Base-by-base conservation (phyloP, 2,329 filamentous ascomycete genomes). In the Scedosporium minutisporum region DNA sequence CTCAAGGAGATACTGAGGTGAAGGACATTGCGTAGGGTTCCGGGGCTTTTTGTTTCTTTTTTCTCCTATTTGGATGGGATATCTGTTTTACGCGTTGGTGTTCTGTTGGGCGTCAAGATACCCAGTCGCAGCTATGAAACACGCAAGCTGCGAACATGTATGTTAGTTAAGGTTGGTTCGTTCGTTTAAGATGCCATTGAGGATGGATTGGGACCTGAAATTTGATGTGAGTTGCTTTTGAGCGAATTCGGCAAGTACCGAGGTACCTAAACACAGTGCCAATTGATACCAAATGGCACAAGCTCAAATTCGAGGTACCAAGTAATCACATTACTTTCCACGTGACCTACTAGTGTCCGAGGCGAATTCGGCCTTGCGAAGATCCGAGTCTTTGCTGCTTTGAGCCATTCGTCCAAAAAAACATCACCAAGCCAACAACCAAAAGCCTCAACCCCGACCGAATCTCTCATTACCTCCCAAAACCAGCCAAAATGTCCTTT, bases 401-500 rank as follows among this genome's bases (percentile, higher is more conserved):
- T 23, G 51, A 55, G 51, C 51, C 51, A 55, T 55, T 53, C 48
- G 21, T 29, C 60, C 38, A 44, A 61, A 61, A 55, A 61, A 53
- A 27, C 25, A 61, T 61, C 60, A 55, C 60, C 60, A 41, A 46
- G 51, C 60, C 27, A 57, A 62, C 38, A 38, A 58, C 38, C 51
- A 44, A 57, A 33, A 21, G 27, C 60, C 48, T 51, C 58, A 46
- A 60, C 58, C 58, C 27, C 46, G 38, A 62, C 48, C 33, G 29
- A 62, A 23, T 21, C 46, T 33, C 46, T 33, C 55, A 21, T 23
- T 14, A 25, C 33, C 33, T 59, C 29, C 44, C 51, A 7, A 53
- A 23, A 10, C 48, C 4, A 67, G 76, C 76, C 85, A 91, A 85
- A 82, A 99, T 97, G 95, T 84, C 89, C 81, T 93, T 93, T 83